Evolutionary conservation across 257 asterid species (phyloP), one percentile per base, ranked within the genome.

Genomic region (Gentiana dahurica): DNA sequence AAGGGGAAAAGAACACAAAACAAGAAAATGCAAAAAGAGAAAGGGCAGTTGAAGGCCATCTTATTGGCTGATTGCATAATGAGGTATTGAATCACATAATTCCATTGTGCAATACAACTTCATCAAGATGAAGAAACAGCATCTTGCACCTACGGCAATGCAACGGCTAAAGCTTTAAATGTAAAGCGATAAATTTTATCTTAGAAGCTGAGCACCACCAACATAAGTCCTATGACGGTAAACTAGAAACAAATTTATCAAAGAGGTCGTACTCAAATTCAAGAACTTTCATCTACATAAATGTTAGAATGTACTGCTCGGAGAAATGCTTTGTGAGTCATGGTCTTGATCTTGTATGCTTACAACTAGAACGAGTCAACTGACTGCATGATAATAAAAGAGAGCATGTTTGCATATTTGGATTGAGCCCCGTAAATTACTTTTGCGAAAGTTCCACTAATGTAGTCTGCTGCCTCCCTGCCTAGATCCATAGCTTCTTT

Each of bases 401-500:
- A 57, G 45, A 49, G 54, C 68, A 13, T 15, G 47, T 24, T 64
- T 33, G 47, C 11, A 13, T 34, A 37, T 24, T 13, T 36, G 37
- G 58, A 34, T 33, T n/a, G 49, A 53, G 54, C 53, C 58, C 32
- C 47, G 5, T n/a, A 62, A 65, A 71, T 57, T 77, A 87, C 98
- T 80, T 75, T 92, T 60, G 65, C 83, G 75, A 88, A 92, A 57
- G 97, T 92, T 60, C 84, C 85, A 34, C 97, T 87, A 52, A 92
- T 92, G 65, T 68, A 69, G 59, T 85, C 98, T 68, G 97, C 98
- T 71, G 98, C 98, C 71, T 89, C 97, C 80, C 85, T 85, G 44
- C 98, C 98, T 73, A 92, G 75, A 41, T 68, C 67, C 98, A 92
- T 92, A 60, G 98, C 94, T 78, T 73, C 94, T 71, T 88, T 95